Evolutionary conservation across 306 rosid genomes (phyloP).

Genomic region (apple (Malus domestica)): ASM211411v1 NC_041802.1:32322001-32322500

Average conservation of each 20-base stretch:
- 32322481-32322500: not conserved
- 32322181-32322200: too few relatives aligned
- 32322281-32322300: slow-evolving; percentile 55
- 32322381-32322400: slow-evolving; percentile 64
- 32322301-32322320: slow-evolving; percentile 64
- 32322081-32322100: not conserved
- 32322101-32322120: too few relatives aligned
- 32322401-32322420: slow-evolving; percentile 76
- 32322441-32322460: slow-evolving; percentile 19
- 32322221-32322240: too few relatives aligned
- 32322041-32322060: not conserved
- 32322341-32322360: slow-evolving; percentile 59
- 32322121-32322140: too few relatives aligned
- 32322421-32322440: slow-evolving; percentile 60
- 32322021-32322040: not conserved
- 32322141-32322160: too few relatives aligned
- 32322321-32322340: slow-evolving; percentile 60
- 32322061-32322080: not conserved
- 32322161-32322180: too few relatives aligned
- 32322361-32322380: slow-evolving; percentile 51
- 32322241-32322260: too few relatives aligned
- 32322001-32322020: not conserved
- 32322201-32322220: too few relatives aligned
- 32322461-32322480: slow-evolving; percentile 2
- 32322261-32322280: not conserved